phyloP scores from a whole-genome alignment of 2,329 filamentous ascomycete genomes.

The Xylaria sp. region DNA sequence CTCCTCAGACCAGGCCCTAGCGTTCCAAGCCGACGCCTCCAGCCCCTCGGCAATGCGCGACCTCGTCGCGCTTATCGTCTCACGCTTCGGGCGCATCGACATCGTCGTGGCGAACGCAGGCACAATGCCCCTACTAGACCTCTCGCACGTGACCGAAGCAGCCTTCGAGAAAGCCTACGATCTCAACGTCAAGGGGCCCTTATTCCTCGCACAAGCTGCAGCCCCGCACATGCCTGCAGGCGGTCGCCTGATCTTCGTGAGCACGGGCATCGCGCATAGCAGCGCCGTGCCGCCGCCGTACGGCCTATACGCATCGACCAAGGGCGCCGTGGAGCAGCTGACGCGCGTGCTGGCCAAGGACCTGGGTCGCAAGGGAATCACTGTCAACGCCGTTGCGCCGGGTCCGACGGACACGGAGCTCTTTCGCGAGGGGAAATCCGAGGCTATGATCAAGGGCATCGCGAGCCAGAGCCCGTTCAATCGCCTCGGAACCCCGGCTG shows the following conservation, averaged over 20 bases:
- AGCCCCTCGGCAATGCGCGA: slow-evolving; percentile 58
- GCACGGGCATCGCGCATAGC: slow-evolving; percentile 51
- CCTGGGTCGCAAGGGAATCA: slow-evolving; percentile 62
- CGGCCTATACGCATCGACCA: slow-evolving; percentile 65
- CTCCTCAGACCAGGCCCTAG: slow-evolving; percentile 56
- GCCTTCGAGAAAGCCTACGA: slow-evolving; percentile 40
- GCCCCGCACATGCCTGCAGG: slow-evolving; percentile 55
- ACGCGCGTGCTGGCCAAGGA: slow-evolving; percentile 66
- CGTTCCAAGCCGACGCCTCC: slow-evolving; percentile 67
- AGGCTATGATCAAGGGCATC: slow-evolving; percentile 58
- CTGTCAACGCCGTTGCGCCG: slow-evolving; percentile 62
- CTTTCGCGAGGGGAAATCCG: slow-evolving; percentile 63
- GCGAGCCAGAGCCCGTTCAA: slow-evolving; percentile 56
- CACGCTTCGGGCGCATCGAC: slow-evolving; percentile 67
- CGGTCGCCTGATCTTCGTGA: slow-evolving; percentile 53
- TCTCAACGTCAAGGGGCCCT: slow-evolving; percentile 54
- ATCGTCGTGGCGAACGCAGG: slow-evolving; percentile 68
- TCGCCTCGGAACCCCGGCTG: slow-evolving; percentile 60
- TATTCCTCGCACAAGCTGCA: slow-evolving; percentile 57
- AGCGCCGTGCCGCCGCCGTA: slow-evolving; percentile 59
- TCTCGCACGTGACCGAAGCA: slow-evolving; percentile 57
- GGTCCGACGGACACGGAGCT: slow-evolving; percentile 67
- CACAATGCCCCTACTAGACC: slow-evolving; percentile 60
- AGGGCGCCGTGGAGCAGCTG: slow-evolving; percentile 71
- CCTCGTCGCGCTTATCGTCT: slow-evolving; percentile 61